Conservation (phyloP, 352 stramenopile species). For the Globisporangium polare region DNA sequence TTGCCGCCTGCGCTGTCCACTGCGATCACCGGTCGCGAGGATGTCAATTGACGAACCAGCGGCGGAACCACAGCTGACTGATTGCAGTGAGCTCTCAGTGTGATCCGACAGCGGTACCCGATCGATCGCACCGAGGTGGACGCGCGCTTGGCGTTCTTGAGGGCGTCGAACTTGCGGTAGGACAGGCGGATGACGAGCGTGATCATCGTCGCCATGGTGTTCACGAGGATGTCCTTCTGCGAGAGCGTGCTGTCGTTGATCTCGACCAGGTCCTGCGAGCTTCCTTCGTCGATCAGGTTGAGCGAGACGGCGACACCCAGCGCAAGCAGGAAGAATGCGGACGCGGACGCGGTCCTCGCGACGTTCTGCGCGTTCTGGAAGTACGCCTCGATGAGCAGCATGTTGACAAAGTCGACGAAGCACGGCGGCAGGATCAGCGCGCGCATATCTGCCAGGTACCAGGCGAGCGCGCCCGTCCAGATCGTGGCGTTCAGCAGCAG, state of each 20-base stretch:
- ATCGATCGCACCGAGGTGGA: slow-evolving; percentile 2
- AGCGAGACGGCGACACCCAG: slow-evolving; percentile 6
- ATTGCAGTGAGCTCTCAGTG: neutral
- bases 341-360: neutral
- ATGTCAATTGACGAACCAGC: neutral
- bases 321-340: slow-evolving; percentile 1
- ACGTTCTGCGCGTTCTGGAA: slow-evolving; percentile 14
- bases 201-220: slow-evolving; percentile 11
- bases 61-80: neutral
- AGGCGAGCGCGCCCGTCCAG: slow-evolving; percentile 1
- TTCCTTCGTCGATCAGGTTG: neutral
- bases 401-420: slow-evolving; percentile 17
- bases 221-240: slow-evolving; percentile 7
- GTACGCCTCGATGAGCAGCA: slow-evolving; percentile 17
- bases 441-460: slow-evolving; percentile 9
- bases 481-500: slow-evolving; percentile 5
- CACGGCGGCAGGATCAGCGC: neutral
- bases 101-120: neutral
- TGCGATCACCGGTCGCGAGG: neutral
- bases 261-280: neutral
- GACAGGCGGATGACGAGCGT: neutral
- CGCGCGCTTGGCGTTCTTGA: neutral
- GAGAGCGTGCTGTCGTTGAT: neutral
- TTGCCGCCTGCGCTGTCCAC: neutral
- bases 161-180: neutral